Percentiles rank a stretch among this genome's conserved stretches.
phyloP scores from a whole-genome alignment of 345 rosid species.

The Melaleuca alternifolia region DNA sequence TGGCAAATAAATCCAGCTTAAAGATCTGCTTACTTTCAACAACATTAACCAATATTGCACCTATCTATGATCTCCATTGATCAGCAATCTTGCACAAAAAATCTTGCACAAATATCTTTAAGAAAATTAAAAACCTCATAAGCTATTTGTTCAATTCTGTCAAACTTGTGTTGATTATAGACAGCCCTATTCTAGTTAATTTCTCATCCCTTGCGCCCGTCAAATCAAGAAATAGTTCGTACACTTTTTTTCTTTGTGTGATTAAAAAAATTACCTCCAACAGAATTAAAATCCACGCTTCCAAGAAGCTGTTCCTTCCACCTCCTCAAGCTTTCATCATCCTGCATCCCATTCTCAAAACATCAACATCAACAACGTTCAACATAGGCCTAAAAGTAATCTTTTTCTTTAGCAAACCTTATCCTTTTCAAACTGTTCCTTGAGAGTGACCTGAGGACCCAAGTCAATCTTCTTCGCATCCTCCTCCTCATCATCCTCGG shows the following conservation, averaged over 20 bases:
- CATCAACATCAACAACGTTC: not conserved
- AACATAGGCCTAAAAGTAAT: not conserved
- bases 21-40: not conserved
- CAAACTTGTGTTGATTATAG: not conserved
- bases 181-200: not conserved
- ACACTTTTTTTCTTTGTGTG: not conserved
- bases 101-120: not conserved
- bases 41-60: not conserved
- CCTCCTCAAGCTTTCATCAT: conserved; percentile 69
- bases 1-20: not conserved
- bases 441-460: conserved; percentile 16
- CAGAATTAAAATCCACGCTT: conserved; percentile 33
- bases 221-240: not conserved
- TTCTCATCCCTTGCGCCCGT: not conserved
- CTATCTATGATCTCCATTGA: not conserved
- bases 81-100: not conserved
- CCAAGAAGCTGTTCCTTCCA: conserved; percentile 86
- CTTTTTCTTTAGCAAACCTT: conserved; percentile 1
- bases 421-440: conserved; percentile 14
- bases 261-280: conserved; percentile 38
- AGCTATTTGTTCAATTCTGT: not conserved
- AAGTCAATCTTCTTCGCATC: conserved; percentile 8
- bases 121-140: not conserved
- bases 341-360: conserved; percentile 19
- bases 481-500: conserved; percentile 10